Base-by-base conservation (phyloP, 2,329 filamentous ascomycete genomes). In the Pseudopithomyces chartarum region DNA sequence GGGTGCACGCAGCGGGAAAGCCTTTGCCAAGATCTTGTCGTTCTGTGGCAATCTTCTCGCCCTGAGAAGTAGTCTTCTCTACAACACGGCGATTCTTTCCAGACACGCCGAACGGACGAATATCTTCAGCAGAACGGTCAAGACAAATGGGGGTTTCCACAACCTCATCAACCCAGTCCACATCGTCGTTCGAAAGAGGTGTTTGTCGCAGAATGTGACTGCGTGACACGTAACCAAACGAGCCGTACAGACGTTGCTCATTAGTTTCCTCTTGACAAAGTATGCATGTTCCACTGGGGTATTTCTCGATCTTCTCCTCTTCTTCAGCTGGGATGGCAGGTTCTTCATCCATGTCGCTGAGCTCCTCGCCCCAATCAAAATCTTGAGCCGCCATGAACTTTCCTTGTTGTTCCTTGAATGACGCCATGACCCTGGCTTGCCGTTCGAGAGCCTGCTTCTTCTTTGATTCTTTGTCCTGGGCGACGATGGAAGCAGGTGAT, bases 321-420 rank as follows among this genome's bases (percentile, higher is more conserved):
- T 88, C 86, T 65, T 89, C 87, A 11, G 84, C 80, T 8, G 84
- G 80, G 6, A 76, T 73, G 42, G 83, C 81, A 26, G 80, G 78
- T 38, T 86, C 84, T 50, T 90, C 87, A 52, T 90, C 88, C 26
- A 91, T 85, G 45, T 95, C 89, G 23, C 87, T 83, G 38, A 90
- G 86, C n/a, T 90, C 91, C 49, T 92, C 85, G 13, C 91, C 92
- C 90, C 92, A 97, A 74, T 97, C 90, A 58, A 97, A 85, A 40
- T 88, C 89, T 74, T 97, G 93, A 62, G 89, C 95, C 55, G 91
- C 90, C 78, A 99, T 80, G 77, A 99, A 99, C 67, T 87, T 95
- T 77, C 96, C 94, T 73, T 98, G 96, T 71, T 99, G 94, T 71
- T 97, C 90, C 73, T 98, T 95, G 77, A 99, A 97, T 71, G 97